A percentile compares a stretch with the other conserved stretches of the same genome.
Evolutionary conservation across 1,139 yeast genomes (phyloP).

Genomic region (Torulaspora globosa): DNA sequence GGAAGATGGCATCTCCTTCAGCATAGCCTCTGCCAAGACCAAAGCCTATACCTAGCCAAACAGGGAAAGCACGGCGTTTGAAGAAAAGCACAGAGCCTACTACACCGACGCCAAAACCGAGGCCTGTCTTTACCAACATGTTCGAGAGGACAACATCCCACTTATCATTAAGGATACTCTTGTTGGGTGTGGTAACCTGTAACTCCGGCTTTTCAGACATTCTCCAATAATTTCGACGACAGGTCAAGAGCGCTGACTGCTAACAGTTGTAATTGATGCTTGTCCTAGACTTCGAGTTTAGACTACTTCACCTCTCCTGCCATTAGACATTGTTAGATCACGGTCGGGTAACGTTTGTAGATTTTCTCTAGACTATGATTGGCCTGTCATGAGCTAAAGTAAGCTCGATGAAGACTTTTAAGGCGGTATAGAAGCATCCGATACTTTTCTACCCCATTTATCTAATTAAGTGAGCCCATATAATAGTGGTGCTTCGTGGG

Average conservation of each 20-base stretch:
- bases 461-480: too few species aligned
- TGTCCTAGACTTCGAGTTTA: background rate
- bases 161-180: conserved; percentile 73
- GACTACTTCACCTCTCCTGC: background rate
- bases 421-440: too few species aligned
- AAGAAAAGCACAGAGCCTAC: conserved; percentile 86
- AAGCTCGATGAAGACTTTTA: background rate
- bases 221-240: conserved; percentile 10
- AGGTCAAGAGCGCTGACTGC: background rate
- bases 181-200: conserved; percentile 49
- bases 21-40: conserved; percentile 97
- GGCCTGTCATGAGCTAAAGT: background rate
- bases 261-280: background rate
- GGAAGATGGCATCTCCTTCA: conserved; percentile 96
- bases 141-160: conserved; percentile 98
- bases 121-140: conserved; percentile 91
- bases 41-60: conserved; percentile 93
- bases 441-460: too few species aligned
- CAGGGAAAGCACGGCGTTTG: conserved; percentile 94
- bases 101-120: conserved; percentile 97
- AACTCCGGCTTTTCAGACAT: conserved; percentile 30
- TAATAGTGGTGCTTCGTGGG: too few species aligned
- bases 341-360: background rate
- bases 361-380: background rate
- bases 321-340: background rate